Conservation (phyloP, 116 monocot genomes). For the Phalaenopsis hybrid region DNA sequence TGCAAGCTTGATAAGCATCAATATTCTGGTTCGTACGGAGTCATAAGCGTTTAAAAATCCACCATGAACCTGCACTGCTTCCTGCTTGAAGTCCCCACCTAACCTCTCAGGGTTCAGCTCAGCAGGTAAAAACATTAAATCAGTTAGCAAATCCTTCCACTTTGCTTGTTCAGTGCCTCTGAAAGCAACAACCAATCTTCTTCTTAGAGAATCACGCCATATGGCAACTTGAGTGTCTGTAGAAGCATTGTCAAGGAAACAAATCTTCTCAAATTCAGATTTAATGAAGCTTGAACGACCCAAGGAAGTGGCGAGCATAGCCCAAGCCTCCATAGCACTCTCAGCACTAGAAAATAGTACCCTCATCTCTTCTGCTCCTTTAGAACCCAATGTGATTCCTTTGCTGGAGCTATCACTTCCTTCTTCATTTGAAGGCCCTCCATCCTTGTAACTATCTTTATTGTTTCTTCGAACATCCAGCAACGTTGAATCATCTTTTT, state of each 20-base stretch:
- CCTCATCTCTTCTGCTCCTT: slow-evolving; percentile 54
- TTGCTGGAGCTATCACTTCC: slow-evolving; percentile 4
- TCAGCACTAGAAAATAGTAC: slow-evolving; percentile 80
- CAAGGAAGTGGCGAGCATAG: slow-evolving; percentile 86
- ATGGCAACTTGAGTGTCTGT: slow-evolving; percentile 98
- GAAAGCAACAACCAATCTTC: slow-evolving; percentile 78
- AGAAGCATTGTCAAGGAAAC: slow-evolving; percentile 83
- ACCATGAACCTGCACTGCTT: slow-evolving; percentile 80
- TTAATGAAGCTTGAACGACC: slow-evolving; percentile 85
- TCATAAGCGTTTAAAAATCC: slow-evolving; percentile 94
- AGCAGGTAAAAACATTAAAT: slow-evolving; percentile 71
- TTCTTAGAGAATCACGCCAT: slow-evolving; percentile 72
- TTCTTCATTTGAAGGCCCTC: slow-evolving; percentile 11
- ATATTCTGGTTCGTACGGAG: slow-evolving; percentile 73
- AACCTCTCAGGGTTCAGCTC: slow-evolving; percentile 87
- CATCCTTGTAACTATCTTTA: not conserved
- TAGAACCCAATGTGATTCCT: slow-evolving; percentile 21
- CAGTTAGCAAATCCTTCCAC: slow-evolving; percentile 83
- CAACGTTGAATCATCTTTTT: slow-evolving; percentile 24
- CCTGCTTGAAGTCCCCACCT: slow-evolving; percentile 69
- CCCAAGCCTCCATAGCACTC: slow-evolving; percentile 99
- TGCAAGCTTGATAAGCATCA: slow-evolving; percentile 54
- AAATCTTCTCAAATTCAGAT: slow-evolving; percentile 93
- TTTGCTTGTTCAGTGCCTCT: slow-evolving; percentile 89
- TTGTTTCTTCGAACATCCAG: not conserved